Evolutionary conservation across 2,329 filamentous ascomycete genomes (phyloP).

Genomic region (Neopestalotiopsis rosae): DNA sequence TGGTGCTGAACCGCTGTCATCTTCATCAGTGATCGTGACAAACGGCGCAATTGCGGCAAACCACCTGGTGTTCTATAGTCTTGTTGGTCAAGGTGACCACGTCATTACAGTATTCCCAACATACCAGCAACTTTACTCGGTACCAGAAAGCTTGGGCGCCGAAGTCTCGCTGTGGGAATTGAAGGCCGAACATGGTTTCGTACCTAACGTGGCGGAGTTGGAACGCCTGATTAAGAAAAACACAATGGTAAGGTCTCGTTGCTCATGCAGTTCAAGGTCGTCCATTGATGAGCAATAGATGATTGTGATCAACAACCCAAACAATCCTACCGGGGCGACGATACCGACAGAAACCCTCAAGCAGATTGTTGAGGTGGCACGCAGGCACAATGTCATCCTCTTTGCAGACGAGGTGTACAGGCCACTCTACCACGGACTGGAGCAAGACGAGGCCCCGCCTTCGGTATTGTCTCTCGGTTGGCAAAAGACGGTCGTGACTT

Average conservation of each 20-base stretch:
- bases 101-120: slow-evolving; percentile 87
- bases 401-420: slow-evolving; percentile 84
- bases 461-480: slow-evolving; percentile 77
- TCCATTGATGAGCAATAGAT: slow-evolving; percentile 40
- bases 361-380: slow-evolving; percentile 67
- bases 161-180: slow-evolving; percentile 80
- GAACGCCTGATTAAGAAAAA: slow-evolving; percentile 68
- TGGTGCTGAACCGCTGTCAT: slow-evolving; percentile 38
- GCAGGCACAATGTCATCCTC: slow-evolving; percentile 66
- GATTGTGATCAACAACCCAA: slow-evolving; percentile 71
- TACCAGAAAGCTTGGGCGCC: slow-evolving; percentile 76
- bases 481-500: slow-evolving; percentile 71
- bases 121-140: slow-evolving; percentile 82
- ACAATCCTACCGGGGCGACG: slow-evolving; percentile 80
- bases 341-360: slow-evolving; percentile 67
- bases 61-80: slow-evolving; percentile 75
- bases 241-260: slow-evolving; percentile 56
- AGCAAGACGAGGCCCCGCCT: slow-evolving; percentile 58
- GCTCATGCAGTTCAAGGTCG: neutral
- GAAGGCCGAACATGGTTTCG: slow-evolving; percentile 66
- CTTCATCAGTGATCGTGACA: slow-evolving; percentile 75
- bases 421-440: slow-evolving; percentile 75
- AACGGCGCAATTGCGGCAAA: slow-evolving; percentile 87
- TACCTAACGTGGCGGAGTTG: slow-evolving; percentile 71
- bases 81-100: slow-evolving; percentile 78